phyloP scores from a whole-genome alignment of 1,139 yeast genomes.

The Scheffersomyces cryptocercus region DNA sequence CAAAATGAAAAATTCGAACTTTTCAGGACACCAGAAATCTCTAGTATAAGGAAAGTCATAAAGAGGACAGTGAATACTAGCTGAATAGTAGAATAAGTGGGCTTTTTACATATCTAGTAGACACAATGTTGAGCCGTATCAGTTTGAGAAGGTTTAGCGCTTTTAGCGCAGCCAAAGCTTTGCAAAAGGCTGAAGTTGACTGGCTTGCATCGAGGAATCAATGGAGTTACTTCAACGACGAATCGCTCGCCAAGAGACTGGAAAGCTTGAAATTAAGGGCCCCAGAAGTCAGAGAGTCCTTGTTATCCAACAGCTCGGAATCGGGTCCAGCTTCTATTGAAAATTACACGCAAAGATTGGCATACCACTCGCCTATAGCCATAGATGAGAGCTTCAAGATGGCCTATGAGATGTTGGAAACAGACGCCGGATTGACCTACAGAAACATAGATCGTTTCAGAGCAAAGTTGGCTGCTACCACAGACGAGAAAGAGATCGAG shows the following conservation, averaged over 20 bases:
- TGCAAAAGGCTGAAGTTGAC: slow-evolving; percentile 6
- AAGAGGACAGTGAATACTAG: no score
- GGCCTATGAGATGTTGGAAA: slow-evolving; percentile 63
- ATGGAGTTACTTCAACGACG: no score
- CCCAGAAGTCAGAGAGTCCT: slow-evolving; percentile 27
- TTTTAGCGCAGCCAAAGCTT: slow-evolving; percentile 9
- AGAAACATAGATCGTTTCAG: slow-evolving; percentile 18
- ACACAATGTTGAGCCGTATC: slow-evolving; percentile 1
- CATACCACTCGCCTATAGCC: slow-evolving; percentile 66
- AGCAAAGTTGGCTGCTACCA: slow-evolving; percentile 3
- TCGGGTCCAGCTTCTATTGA: slow-evolving; percentile 34
- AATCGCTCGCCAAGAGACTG: slow-evolving; percentile 31
- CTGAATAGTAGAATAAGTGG: no score
- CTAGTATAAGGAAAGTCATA: no score
- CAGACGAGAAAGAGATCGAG: slow-evolving; percentile 8
- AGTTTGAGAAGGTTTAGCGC: slow-evolving; percentile 7
- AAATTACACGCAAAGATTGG: slow-evolving; percentile 17
- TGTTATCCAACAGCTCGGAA: slow-evolving; percentile 35
- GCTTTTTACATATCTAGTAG: no score
- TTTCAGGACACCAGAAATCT: no score
- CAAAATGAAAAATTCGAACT: no score
- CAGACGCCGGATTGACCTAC: slow-evolving; percentile 34
- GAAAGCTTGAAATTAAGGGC: slow-evolving; percentile 36
- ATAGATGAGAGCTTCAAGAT: slow-evolving; percentile 71
- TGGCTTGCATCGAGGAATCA: no score